These are phyloP conservation scores for Datisca glomerata DNA, from an alignment of 306 rosid species.

Conservation along the genomic window DNA sequence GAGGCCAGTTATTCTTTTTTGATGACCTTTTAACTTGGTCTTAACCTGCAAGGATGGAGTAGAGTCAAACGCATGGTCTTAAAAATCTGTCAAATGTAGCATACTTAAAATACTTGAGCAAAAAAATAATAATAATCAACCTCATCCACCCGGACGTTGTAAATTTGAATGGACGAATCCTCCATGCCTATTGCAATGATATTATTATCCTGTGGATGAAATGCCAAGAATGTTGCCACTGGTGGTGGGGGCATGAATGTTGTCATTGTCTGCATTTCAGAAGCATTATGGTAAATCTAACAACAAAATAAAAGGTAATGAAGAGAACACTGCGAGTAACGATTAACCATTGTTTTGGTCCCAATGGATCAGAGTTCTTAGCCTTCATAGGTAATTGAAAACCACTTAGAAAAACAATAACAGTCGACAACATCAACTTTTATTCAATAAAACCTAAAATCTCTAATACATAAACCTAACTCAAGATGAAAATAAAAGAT, in stretches of 20 bases:
- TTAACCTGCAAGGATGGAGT: constrained; percentile 48
- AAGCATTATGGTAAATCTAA: constrained; percentile 12
- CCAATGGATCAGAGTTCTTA: no score
- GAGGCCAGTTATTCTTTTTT: constrained; percentile 97
- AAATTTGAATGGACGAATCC: constrained; percentile 89
- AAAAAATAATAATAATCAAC: constrained; percentile 21
- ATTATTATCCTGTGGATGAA: constrained; percentile 99
- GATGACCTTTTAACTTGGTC: constrained; percentile 93
- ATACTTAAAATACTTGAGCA: no score
- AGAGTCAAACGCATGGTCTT: not conserved
- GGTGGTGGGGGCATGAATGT: constrained; percentile 99
- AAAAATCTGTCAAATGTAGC: not conserved
- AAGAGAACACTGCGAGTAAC: no score
- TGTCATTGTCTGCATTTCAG: constrained; percentile 81
- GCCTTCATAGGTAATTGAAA: no score
- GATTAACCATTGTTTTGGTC: no score
- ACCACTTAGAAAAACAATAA: no score
- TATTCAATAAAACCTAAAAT: no score
- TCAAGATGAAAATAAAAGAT: no score
- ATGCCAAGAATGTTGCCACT: constrained; percentile 95
- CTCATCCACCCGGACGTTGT: constrained; percentile 95
- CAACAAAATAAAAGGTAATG: no score
- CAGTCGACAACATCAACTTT: no score
- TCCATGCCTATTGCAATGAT: constrained; percentile 99
- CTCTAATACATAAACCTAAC: no score